Evolutionary conservation across 345 rosid genomes (phyloP).

Genomic region (Linum trigynum): DNA sequence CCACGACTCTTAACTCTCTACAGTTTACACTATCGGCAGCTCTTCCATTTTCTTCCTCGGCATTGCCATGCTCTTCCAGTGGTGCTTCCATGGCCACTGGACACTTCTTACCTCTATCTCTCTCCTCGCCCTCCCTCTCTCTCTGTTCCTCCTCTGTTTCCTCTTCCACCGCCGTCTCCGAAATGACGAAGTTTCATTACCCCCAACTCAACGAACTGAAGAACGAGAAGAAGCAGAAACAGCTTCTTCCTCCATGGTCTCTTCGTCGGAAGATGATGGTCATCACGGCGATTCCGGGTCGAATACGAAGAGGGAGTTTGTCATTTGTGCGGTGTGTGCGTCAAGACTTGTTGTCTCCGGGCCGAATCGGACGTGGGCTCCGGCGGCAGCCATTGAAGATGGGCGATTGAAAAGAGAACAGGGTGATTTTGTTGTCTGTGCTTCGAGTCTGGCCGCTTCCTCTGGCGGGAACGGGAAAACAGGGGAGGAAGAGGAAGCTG

Average conservation of each 20-base stretch:
- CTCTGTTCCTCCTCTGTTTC: background rate
- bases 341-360: background rate
- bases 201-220: background rate
- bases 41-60: background rate
- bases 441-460: no score
- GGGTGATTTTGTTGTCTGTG: no score
- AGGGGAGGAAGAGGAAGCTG: no score
- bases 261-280: background rate
- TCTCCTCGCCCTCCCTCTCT: background rate
- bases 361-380: no score
- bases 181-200: background rate
- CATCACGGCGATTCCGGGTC: background rate
- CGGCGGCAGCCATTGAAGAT: no score
- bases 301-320: background rate
- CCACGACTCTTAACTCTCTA: background rate
- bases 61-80: background rate
- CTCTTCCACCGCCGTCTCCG: background rate
- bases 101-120: background rate
- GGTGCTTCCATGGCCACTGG: background rate
- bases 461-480: no score
- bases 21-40: background rate
- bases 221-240: background rate
- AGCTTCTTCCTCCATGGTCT: background rate
- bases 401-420: no score
- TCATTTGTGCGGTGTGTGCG: background rate